Evolutionary conservation across 2,329 filamentous ascomycete genomes (phyloP).

Genomic region (Cercospora zeina): DNA sequence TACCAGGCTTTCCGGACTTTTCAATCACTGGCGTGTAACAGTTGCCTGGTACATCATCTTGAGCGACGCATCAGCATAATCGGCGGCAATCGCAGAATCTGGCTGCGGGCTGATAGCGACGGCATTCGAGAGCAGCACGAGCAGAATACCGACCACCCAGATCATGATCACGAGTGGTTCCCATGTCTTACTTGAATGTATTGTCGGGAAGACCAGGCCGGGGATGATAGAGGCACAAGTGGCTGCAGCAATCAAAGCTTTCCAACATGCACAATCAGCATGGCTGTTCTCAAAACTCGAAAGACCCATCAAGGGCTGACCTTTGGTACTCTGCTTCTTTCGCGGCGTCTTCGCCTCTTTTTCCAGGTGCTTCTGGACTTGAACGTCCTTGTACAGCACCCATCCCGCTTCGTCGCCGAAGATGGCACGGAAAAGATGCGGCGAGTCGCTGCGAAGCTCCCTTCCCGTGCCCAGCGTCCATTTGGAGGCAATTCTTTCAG

Average conservation of each 20-base stretch:
- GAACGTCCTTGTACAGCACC: constrained; percentile 20
- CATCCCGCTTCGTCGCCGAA: constrained; percentile 24
- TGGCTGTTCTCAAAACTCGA: too few relatives aligned
- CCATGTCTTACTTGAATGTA: too few relatives aligned
- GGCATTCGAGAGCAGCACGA: not conserved
- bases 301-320: not conserved
- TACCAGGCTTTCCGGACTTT: not conserved
- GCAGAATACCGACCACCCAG: not conserved
- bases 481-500: constrained; percentile 19
- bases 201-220: too few relatives aligned
- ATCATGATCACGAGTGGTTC: not conserved
- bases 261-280: too few relatives aligned
- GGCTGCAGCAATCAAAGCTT: too few relatives aligned
- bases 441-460: constrained; percentile 22
- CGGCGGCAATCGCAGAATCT: not conserved
- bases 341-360: not conserved
- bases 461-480: constrained; percentile 29
- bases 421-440: constrained; percentile 23
- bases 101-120: not conserved
- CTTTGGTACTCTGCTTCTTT: not conserved
- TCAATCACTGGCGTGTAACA: not conserved
- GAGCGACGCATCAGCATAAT: not conserved
- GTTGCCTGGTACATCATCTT: not conserved
- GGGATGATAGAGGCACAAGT: too few relatives aligned
- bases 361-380: constrained; percentile 7